Evolutionary conservation across 306 rosid genomes (phyloP).

Genomic region (Quercus alba): DNA sequence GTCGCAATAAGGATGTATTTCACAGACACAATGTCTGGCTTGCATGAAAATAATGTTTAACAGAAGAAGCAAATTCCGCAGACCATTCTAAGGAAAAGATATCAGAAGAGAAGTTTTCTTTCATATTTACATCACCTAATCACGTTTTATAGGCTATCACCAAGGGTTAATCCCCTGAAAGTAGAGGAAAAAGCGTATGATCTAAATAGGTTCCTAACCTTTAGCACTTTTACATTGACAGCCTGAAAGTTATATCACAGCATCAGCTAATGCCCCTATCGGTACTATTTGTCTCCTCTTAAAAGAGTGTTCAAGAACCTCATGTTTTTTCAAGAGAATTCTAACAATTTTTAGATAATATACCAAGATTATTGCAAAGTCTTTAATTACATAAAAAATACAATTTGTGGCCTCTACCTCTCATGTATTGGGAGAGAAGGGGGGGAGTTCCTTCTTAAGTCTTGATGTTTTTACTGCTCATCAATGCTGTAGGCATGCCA

Average conservation of each 20-base stretch:
- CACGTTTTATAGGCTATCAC: background rate
- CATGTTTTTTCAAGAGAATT: background rate
- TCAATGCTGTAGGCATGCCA: background rate
- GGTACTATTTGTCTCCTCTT: background rate
- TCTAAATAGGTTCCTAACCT: background rate
- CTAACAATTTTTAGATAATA: background rate
- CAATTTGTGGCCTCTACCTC: background rate
- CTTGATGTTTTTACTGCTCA: background rate
- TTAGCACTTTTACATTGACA: background rate
- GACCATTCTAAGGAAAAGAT: background rate
- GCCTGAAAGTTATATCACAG: background rate
- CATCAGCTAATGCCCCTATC: background rate
- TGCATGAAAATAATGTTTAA: background rate
- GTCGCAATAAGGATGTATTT: conserved; percentile 9
- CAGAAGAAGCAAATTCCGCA: background rate
- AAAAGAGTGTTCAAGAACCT: background rate
- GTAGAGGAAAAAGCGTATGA: background rate
- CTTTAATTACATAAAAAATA: background rate
- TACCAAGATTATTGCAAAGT: background rate
- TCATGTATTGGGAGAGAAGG: background rate
- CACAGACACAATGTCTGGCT: background rate
- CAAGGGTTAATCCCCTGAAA: background rate
- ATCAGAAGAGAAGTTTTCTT: too few relatives aligned
- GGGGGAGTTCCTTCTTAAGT: background rate
- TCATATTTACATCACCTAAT: too few relatives aligned